A percentile compares a stretch with the other conserved stretches of the same genome.
Conservation (phyloP, 75 land plant species). For the Isoetes taiwanensis region DNA sequence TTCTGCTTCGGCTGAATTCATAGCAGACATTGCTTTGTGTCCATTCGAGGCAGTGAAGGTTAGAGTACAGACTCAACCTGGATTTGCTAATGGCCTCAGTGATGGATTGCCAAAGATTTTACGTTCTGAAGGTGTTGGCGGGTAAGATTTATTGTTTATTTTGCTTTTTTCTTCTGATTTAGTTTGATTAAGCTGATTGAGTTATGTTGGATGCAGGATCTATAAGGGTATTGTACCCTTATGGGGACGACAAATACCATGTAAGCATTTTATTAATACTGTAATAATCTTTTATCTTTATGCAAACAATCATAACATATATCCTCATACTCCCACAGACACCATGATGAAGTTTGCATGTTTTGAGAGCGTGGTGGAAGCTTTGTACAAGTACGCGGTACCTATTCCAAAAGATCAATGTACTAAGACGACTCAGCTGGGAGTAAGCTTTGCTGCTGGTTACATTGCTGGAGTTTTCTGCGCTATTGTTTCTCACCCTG, state of each 20-base stretch:
- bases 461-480: constrained; percentile 81
- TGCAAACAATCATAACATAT: too few relatives aligned
- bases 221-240: constrained; percentile 81
- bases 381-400: constrained; percentile 52
- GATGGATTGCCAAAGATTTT: constrained; percentile 79
- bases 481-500: constrained; percentile 79
- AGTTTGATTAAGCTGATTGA: not conserved
- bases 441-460: constrained; percentile 81
- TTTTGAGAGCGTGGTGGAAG: constrained; percentile 70
- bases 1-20: constrained; percentile 80
- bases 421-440: constrained; percentile 63
- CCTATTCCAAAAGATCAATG: constrained; percentile 65
- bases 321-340: too few relatives aligned
- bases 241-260: constrained; percentile 95
- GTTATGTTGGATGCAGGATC: constrained; percentile 34
- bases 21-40: constrained; percentile 87
- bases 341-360: constrained; percentile 96
- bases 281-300: too few relatives aligned
- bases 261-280: constrained; percentile 42
- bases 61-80: constrained; percentile 84
- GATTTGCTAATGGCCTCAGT: constrained; percentile 68
- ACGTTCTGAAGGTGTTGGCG: constrained; percentile 55
- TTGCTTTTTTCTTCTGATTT: not conserved
- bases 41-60: constrained; percentile 94
- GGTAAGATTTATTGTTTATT: constrained; percentile 26